Base-by-base conservation (phyloP, 208 protist genomes). In the Leishmania tropica region DNA sequence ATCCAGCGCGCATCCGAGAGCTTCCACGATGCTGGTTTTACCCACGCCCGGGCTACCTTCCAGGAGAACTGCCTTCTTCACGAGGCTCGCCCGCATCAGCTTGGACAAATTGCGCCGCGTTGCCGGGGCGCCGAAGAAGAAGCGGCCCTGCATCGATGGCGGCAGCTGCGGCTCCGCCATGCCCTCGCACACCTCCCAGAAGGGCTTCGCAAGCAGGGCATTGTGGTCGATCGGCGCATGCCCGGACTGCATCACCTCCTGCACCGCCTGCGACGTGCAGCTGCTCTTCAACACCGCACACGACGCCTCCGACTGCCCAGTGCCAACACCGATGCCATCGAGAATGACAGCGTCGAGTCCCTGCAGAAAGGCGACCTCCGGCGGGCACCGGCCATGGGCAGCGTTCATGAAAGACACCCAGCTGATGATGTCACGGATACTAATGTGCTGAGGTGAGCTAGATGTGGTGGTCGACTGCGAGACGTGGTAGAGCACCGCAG, bases 21-120 rank as follows among this genome's bases (percentile, higher is more conserved):
- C 96, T 79, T 96, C 91, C 31, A 99, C 96, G 10, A 99, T 96
- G 78, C 98, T 98, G 1, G 99, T 99, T 88, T 99, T 99, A 54
- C 99, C 99, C 31, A 99, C 99, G 82, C 99, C 99, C 53, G 98
- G 98, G 81, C 91, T 97, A 64, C 99, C 99, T 88, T 99, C 99
- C 35, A 99, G 87, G 35, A 99, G 93, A 73, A 99, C 96, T 0
- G 99, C 96, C 81, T 99, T 98, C 95, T 90, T 92, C 51, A 98
- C 87, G 51, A 98, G 88, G 79, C 89, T 92, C 48, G 93, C 93
- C 51, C 99, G 94, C 79, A 99, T 90, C 31, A 99, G 87, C 80
- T 99, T 96, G 19, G 97, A 93, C 10, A 99, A 83, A 90, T 99
- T 99, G n/a, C 92, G 88, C 45, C 79, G 82, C 13, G 99, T 99